phyloP scores from a whole-genome alignment of 306 rosid genomes.

The Geum urbanum region DNA sequence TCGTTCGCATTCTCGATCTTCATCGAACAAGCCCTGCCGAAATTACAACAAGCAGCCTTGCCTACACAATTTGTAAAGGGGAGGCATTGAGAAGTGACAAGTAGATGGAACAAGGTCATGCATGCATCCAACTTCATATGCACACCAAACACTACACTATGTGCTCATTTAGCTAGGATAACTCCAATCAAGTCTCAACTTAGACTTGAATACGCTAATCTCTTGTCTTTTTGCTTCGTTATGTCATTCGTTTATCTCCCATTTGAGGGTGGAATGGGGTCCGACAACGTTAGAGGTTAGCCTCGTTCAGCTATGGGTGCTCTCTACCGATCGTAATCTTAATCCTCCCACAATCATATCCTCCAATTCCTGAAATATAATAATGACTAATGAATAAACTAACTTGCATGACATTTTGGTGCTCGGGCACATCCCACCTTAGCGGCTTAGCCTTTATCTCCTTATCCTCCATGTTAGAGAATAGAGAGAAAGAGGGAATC shows the following conservation, averaged over 20 bases:
- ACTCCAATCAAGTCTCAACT: neutral
- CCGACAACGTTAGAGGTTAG: conserved; percentile 6
- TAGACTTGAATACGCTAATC: no score
- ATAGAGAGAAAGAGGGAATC: conserved; percentile 19
- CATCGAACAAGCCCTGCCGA: no score
- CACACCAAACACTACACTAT: no score
- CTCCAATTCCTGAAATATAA: neutral
- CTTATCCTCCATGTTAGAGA: no score
- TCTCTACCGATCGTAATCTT: neutral
- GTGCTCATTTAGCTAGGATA: conserved; percentile 10
- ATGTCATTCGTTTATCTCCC: conserved; percentile 26
- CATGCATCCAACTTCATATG: no score
- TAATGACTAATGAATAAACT: neutral
- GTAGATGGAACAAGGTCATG: neutral
- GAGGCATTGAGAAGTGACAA: neutral
- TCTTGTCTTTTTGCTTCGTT: conserved; percentile 26
- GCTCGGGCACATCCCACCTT: conserved; percentile 31
- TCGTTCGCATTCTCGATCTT: no score
- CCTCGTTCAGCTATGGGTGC: neutral
- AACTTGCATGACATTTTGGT: neutral
- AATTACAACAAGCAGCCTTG: no score
- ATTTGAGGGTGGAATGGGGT: conserved; percentile 5
- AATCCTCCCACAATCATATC: conserved; percentile 5
- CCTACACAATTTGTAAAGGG: no score
- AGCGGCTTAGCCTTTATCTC: conserved; percentile 25